Conservation (phyloP, 2,329 filamentous ascomycete genomes). For the Aspergillus candidus region DNA sequence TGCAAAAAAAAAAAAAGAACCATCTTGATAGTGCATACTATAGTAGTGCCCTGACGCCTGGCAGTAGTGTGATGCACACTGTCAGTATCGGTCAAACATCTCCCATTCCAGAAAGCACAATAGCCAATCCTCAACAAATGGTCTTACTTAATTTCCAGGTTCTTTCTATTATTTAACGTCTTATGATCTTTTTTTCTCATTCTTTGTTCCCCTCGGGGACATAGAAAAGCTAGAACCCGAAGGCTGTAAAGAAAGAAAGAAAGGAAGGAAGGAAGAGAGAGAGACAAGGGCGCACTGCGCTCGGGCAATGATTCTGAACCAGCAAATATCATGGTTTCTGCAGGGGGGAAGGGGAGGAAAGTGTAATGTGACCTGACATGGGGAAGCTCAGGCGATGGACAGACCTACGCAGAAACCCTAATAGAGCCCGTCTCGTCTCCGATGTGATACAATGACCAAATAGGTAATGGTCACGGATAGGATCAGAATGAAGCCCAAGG, state of each 20-base stretch:
- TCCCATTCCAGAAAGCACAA: too few species aligned
- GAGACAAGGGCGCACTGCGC: too few species aligned
- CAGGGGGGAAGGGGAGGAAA: conserved; percentile 5
- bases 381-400: background rate
- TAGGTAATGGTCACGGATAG: too few species aligned
- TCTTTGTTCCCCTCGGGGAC: too few species aligned
- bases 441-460: too few species aligned
- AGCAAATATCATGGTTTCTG: conserved; percentile 5
- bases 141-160: too few species aligned
- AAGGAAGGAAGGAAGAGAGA: background rate
- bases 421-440: too few species aligned
- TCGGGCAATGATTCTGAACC: background rate
- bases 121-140: too few species aligned
- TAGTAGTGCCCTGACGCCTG: conserved; percentile 13
- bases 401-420: too few species aligned
- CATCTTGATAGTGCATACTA: conserved; percentile 9
- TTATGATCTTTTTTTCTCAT: too few species aligned
- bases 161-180: too few species aligned
- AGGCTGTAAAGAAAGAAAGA: background rate
- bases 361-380: conserved; percentile 2
- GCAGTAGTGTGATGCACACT: conserved; percentile 16
- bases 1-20: conserved; percentile 8
- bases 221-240: background rate
- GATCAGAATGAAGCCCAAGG: too few species aligned
- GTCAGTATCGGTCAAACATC: conserved; percentile 18